Evolutionary conservation across 768 basidiomycete species (phyloP), one percentile per base, ranked within the genome.

Genomic region (Dioszegia hungarica): DNA sequence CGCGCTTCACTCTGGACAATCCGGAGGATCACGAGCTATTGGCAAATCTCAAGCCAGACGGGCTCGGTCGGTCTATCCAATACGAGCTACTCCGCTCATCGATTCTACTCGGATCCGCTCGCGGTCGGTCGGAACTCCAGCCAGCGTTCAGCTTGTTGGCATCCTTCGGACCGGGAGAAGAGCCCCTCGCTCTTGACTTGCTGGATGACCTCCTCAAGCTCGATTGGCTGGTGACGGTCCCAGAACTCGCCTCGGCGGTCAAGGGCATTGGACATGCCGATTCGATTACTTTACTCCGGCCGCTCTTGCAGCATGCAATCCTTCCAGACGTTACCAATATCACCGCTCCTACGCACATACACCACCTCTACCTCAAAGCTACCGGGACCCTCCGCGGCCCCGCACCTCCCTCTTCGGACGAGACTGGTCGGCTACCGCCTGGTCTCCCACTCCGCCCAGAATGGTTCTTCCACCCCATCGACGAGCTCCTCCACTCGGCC

Each of bases 401-500:
- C 25, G 14, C 56, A 14, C 14, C 44, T 22, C 49, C 60, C 4
- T 41, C 49, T 12, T 25, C 36, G 14, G 34, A 33, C 47, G 50
- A 54, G 39, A 54, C 31, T 15, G 52, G 52, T 43, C 27, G 38
- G 8, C 11, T n/a, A 11, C 43, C 44, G 0, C 14, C 43, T n/a
- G 25, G 77, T 82, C 19, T 79, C 22, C 78, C 78, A 8, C 66
- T 79, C 5, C 53, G 77, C 1, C 76, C 76, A 8, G 86, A 89
- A 68, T 94, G 90, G 88, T 71, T 82, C 5, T 79, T 87, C 39
- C 74, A 79, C 0, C 84, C 90, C 0, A 71, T 95, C 4, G 82
- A 89, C 63, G 86, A 91, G 62, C 82, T 97, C 8, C 78, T 97
- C 9, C 84, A 85, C 10, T 93, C 91, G 0, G 85, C 84, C 0